phyloP scores from a whole-genome alignment of 345 rosid genomes.

The Euphorbia tirucalli region DNA sequence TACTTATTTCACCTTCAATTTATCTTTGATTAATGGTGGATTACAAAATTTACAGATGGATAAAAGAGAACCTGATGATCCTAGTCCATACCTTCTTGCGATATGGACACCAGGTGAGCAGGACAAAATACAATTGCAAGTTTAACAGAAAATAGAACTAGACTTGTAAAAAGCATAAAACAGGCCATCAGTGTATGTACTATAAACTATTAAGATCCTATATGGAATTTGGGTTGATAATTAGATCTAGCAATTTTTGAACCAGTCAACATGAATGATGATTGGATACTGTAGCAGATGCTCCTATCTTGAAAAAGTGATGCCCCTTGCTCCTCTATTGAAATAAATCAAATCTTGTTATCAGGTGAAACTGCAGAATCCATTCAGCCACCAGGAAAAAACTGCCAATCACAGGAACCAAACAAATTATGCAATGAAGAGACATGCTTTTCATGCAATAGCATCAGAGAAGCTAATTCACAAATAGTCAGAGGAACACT shows the following conservation, averaged over 20 bases:
- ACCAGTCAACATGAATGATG: not conserved
- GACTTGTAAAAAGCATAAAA: not conserved
- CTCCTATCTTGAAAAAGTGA: not conserved
- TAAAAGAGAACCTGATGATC: constrained; percentile 75
- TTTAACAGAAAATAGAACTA: not conserved
- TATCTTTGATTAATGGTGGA: not conserved
- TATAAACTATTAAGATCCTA: not conserved
- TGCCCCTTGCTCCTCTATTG: not conserved
- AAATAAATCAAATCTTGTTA: not conserved
- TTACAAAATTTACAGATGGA: constrained; percentile 57
- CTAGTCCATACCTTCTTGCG: constrained; percentile 80
- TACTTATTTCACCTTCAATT: not conserved
- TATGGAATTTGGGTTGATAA: not conserved
- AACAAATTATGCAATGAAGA: constrained; percentile 51
- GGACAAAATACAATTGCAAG: not conserved
- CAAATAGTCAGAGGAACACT: constrained; percentile 87
- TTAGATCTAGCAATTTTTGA: not conserved
- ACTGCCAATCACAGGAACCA: constrained; percentile 49
- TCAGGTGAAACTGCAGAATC: constrained; percentile 88
- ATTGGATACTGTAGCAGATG: not conserved
- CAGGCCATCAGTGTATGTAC: not conserved
- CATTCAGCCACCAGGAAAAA: constrained; percentile 50
- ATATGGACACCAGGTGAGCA: constrained; percentile 97
- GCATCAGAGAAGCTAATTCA: constrained; percentile 57
- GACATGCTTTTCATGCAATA: constrained; percentile 77